Conservation (phyloP, 2,329 filamentous ascomycete genomes). For the Fusarium palustre region DNA sequence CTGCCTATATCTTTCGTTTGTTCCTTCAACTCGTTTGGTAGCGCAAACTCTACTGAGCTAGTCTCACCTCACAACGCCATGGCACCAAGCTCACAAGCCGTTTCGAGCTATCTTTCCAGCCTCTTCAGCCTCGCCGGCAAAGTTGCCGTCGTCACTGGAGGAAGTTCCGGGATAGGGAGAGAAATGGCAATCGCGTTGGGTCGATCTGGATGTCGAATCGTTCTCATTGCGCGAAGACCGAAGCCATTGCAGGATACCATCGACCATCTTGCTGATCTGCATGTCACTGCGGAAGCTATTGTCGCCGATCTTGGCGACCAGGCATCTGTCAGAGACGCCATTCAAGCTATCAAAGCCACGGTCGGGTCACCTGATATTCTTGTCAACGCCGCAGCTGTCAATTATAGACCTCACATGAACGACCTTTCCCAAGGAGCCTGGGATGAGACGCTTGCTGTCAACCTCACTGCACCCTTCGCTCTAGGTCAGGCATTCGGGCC, state of each 20-base stretch:
- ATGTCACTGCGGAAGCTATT: slow-evolving; percentile 43
- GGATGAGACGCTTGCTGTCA: slow-evolving; percentile 50
- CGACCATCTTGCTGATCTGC: slow-evolving; percentile 40
- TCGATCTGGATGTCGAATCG: slow-evolving; percentile 47
- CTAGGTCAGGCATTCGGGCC: slow-evolving; percentile 51
- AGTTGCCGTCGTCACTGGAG: slow-evolving; percentile 50
- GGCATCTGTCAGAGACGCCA: slow-evolving; percentile 25
- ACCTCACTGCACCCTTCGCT: slow-evolving; percentile 51
- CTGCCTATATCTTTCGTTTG: too few species aligned
- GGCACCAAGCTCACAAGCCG: slow-evolving; percentile 17
- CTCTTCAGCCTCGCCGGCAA: slow-evolving; percentile 49
- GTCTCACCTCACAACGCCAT: slow-evolving; percentile 17
- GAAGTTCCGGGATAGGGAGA: slow-evolving; percentile 52
- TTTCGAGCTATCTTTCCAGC: slow-evolving; percentile 44
- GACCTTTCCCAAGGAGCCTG: slow-evolving; percentile 46
- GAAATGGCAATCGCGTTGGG: slow-evolving; percentile 49
- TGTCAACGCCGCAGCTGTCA: slow-evolving; percentile 50
- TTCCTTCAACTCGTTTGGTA: neutral
- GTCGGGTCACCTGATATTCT: slow-evolving; percentile 50
- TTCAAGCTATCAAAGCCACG: slow-evolving; percentile 36
- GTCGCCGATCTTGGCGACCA: slow-evolving; percentile 35
- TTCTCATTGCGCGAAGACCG: slow-evolving; percentile 48
- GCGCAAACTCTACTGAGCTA: neutral
- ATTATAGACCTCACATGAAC: slow-evolving; percentile 49
- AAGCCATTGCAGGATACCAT: slow-evolving; percentile 43